These are phyloP conservation scores for Apiospora sp. DNA, from an alignment of 2,329 filamentous ascomycete species.

Conservation along the genomic window DNA sequence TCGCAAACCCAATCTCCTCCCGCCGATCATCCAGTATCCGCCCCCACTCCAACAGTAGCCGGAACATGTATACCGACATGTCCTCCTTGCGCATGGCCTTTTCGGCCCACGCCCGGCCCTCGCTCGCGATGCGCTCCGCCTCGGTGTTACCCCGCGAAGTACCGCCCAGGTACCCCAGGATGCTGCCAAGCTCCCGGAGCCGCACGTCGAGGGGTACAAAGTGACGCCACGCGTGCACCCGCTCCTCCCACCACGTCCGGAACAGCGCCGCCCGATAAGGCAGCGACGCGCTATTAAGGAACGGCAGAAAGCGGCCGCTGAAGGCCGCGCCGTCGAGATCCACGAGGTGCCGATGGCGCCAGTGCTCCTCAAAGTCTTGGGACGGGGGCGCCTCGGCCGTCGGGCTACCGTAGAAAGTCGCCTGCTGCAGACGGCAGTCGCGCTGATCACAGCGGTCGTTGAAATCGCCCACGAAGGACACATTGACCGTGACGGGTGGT, in stretches of 20 bases:
- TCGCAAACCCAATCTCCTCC: conserved; percentile 44
- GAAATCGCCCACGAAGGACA: conserved; percentile 50
- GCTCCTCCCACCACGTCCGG: conserved; percentile 70
- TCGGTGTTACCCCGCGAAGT: conserved; percentile 34
- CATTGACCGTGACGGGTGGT: conserved; percentile 38
- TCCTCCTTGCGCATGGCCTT: conserved; percentile 63
- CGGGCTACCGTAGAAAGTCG: conserved; percentile 42
- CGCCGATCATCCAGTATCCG: conserved; percentile 50
- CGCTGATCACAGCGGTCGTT: conserved; percentile 40
- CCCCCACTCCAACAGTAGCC: conserved; percentile 59
- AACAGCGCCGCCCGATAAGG: conserved; percentile 69
- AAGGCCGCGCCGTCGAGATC: conserved; percentile 66
- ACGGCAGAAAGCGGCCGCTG: conserved; percentile 57
- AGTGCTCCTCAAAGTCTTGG: conserved; percentile 46
- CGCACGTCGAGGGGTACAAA: conserved; percentile 67
- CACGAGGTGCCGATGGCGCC: conserved; percentile 60
- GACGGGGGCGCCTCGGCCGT: conserved; percentile 33
- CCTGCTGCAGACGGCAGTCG: conserved; percentile 43
- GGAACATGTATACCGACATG: conserved; percentile 65
- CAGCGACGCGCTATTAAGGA: conserved; percentile 59
- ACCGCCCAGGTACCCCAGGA: conserved; percentile 41
- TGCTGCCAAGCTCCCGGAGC: conserved; percentile 38
- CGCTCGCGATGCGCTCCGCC: conserved; percentile 59
- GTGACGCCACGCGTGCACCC: conserved; percentile 68
- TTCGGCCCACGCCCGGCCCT: conserved; percentile 62